These are phyloP conservation scores for Periconia sp. DNA, from an alignment of 2,329 filamentous ascomycete genomes.

Conservation along the genomic window DNA sequence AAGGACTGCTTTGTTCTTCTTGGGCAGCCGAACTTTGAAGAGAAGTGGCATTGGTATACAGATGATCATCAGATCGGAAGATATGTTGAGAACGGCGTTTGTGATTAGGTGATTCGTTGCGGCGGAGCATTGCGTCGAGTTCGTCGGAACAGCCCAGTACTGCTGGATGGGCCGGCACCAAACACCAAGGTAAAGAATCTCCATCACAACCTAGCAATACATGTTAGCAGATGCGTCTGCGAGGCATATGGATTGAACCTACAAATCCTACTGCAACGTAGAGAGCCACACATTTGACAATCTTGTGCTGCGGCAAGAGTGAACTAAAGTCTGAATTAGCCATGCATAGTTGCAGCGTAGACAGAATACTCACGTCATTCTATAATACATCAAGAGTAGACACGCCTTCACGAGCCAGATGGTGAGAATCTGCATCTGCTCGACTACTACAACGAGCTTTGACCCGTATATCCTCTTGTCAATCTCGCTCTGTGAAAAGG, in stretches of 20 bases:
- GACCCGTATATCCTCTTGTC: slow-evolving; percentile 56
- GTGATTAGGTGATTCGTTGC: slow-evolving; percentile 49
- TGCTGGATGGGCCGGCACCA: slow-evolving; percentile 62
- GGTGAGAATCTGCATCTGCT: slow-evolving; percentile 59
- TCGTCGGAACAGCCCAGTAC: slow-evolving; percentile 59
- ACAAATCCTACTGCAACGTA: slow-evolving; percentile 57
- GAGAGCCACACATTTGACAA: slow-evolving; percentile 50
- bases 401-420: slow-evolving; percentile 62
- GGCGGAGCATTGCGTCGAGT: slow-evolving; percentile 50
- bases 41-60: slow-evolving; percentile 55
- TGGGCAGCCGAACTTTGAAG: slow-evolving; percentile 50
- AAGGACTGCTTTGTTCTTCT: slow-evolving; percentile 60
- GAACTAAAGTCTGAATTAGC: background rate
- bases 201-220: slow-evolving; percentile 44
- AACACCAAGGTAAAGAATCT: slow-evolving; percentile 58
- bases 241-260: slow-evolving; percentile 3
- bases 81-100: slow-evolving; percentile 52
- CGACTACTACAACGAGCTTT: slow-evolving; percentile 61
- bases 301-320: slow-evolving; percentile 34
- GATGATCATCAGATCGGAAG: slow-evolving; percentile 54
- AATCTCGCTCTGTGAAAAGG: slow-evolving; percentile 46
- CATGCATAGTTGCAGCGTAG: background rate
- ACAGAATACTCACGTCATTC: slow-evolving; percentile 50
- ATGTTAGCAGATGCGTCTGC: background rate
- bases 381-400: slow-evolving; percentile 60